Evolutionary conservation across 164 flowering plant species (phyloP).

Genomic region (Aristolochia fimbriata): DNA sequence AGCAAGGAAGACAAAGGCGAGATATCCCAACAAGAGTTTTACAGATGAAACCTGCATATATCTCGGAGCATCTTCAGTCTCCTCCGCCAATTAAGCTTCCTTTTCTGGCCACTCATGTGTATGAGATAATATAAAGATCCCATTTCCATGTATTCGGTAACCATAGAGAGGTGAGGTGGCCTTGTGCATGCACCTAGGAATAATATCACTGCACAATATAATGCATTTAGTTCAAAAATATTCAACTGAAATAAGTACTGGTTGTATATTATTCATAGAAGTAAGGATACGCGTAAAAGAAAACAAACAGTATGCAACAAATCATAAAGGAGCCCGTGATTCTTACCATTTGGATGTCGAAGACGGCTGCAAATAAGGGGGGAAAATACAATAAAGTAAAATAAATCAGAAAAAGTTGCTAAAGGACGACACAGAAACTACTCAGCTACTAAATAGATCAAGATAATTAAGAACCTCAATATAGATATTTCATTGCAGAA

Average conservation of each 20-base stretch:
- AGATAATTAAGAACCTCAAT: constrained; percentile 42
- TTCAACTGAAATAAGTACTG: neutral
- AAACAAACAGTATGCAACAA: neutral
- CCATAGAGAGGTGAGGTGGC: constrained; percentile 90
- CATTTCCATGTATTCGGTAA: constrained; percentile 97
- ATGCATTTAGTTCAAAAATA: neutral
- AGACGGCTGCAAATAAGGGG: constrained; percentile 67
- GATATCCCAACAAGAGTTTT: no score
- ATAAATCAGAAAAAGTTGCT: constrained; percentile 14
- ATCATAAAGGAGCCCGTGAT: neutral
- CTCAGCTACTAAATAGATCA: neutral
- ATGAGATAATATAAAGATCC: constrained; percentile 84
- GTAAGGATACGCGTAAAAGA: neutral
- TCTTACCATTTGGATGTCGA: constrained; percentile 94
- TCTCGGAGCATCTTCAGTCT: constrained; percentile 87
- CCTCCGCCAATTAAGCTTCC: constrained; percentile 81
- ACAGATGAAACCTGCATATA: constrained; percentile 71
- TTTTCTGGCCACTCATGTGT: constrained; percentile 85
- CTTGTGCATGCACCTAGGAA: constrained; percentile 95
- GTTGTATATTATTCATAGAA: neutral
- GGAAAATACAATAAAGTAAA: constrained; percentile 7
- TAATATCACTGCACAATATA: constrained; percentile 61
- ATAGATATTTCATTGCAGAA: constrained; percentile 96
- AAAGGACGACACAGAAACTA: neutral
- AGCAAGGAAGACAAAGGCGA: no score